Evolutionary conservation across 139 green algal species (phyloP).

Genomic region (Chlamydomonas eustigma): DNA sequence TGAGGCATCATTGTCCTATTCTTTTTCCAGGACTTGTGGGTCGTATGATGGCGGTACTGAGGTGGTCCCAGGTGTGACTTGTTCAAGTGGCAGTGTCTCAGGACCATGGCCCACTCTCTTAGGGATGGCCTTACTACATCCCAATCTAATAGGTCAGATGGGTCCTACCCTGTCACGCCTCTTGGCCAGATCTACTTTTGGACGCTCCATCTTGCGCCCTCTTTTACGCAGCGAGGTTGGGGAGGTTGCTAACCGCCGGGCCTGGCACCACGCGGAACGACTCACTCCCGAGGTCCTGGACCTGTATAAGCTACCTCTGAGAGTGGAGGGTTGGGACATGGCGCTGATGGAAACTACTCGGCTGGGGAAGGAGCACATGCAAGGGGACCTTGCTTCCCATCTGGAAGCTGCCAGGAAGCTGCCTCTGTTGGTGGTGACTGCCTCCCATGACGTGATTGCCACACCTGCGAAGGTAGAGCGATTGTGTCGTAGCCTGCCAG

Average conservation of each 20-base stretch:
- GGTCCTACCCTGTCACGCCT: conserved; percentile 49
- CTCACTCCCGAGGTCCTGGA: conserved; percentile 53
- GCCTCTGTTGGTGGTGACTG: conserved; percentile 52
- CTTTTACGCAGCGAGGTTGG: conserved; percentile 67
- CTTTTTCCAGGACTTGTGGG: too few relatives aligned
- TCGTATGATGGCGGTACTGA: too few relatives aligned
- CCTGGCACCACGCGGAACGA: conserved; percentile 56
- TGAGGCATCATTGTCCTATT: too few relatives aligned
- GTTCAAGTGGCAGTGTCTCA: too few relatives aligned
- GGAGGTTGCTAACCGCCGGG: conserved; percentile 59
- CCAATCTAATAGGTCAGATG: conserved; percentile 38
- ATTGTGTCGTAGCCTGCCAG: not conserved
- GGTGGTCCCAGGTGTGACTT: too few relatives aligned
- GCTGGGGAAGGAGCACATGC: conserved; percentile 16
- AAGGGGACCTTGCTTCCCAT: conserved; percentile 23
- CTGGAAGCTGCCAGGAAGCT: conserved; percentile 23
- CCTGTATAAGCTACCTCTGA: conserved; percentile 67
- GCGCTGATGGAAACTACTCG: conserved; percentile 54
- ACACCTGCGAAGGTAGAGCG: not conserved
- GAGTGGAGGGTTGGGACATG: conserved; percentile 60
- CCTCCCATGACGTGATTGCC: conserved; percentile 11
- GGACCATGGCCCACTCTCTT: conserved; percentile 20
- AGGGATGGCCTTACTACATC: conserved; percentile 57
- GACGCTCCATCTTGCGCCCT: conserved; percentile 60
- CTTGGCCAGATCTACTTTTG: conserved; percentile 52